Base-by-base conservation (phyloP, 768 basidiomycete genomes). In the Arthromyces matolae region DNA sequence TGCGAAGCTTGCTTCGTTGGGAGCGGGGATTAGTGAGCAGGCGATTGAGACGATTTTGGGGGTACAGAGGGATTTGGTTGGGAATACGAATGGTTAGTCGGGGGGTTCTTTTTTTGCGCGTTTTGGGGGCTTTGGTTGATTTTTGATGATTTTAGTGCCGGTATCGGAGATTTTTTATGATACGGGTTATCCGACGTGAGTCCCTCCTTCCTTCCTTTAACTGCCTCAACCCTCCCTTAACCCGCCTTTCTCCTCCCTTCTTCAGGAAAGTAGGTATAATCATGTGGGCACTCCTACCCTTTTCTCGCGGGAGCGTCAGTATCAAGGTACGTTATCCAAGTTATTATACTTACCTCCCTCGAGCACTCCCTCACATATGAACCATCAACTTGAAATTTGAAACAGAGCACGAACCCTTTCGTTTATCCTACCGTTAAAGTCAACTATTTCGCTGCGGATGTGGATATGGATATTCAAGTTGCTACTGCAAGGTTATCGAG, bases 261-360 rank as follows among this genome's bases (percentile, higher is more conserved):
- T 46, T 18, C 45, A 76, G 74, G 40, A 68, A 62, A 8, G 49
- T 79, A 13, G 78, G 78, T 2, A 71, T 80, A 41, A 65, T 69
- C 48, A 68, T 72, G 62, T 81, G 80, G 79, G 70, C 71, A 44
- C 67, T 81, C 14, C 67, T 81, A 4, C 79, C 79, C 1, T 80
- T 80, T 64, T 74, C 74, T 59, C 63, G 79, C 20, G 80, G 80
- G 6, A 69, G 56, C n/a, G 73, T 80, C 23, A 64, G 64, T 40
- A 73, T 79, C 54, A 71, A 62, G 6, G 76, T 78, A 28, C 27
- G 62, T 25, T 18, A 8, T 22, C n/a, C 6, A n/a, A n/a, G n/a
- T n/a, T n/a, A n/a, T n/a, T n/a, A n/a, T n/a, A n/a, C n/a, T n/a
- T n/a, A n/a, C n/a, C n/a, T n/a, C n/a, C n/a, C n/a, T n/a, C n/a